Evolutionary conservation across 441 rosid species (phyloP).

Genomic region (Brassica hybrid): DNA sequence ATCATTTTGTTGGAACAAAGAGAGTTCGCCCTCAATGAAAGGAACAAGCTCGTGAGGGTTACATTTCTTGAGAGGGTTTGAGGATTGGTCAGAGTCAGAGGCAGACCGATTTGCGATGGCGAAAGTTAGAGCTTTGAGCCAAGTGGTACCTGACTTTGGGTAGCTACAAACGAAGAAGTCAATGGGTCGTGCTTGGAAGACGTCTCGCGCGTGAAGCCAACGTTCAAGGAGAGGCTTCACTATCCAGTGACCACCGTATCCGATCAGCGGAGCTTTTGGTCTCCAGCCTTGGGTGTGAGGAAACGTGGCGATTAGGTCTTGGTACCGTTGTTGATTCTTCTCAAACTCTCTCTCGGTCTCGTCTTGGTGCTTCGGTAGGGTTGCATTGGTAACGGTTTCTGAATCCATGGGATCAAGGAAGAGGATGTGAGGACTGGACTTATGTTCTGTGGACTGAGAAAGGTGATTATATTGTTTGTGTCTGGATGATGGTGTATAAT

Average conservation of each 20-base stretch:
- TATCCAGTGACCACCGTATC: background rate
- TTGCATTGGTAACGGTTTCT: background rate
- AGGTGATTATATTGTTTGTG: background rate
- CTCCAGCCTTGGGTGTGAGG: background rate
- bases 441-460: background rate
- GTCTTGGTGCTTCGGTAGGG: background rate
- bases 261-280: background rate
- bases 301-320: background rate
- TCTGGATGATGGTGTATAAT: background rate
- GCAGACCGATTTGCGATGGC: background rate
- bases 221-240: background rate
- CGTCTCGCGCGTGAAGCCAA: background rate
- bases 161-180: conserved; percentile 5
- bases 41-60: conserved; percentile 5
- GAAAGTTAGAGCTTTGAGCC: conserved; percentile 8
- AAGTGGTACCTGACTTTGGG: conserved; percentile 15
- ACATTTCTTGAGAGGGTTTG: background rate
- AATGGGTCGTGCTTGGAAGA: conserved; percentile 5
- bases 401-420: conserved; percentile 7
- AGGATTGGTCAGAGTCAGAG: background rate
- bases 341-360: background rate
- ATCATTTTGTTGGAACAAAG: background rate
- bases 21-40: background rate
- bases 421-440: background rate
- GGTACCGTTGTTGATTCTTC: background rate